These are phyloP conservation scores for Purpureocillium lavendulum DNA, from an alignment of 2,329 filamentous ascomycete genomes.

Conservation along the genomic window DNA sequence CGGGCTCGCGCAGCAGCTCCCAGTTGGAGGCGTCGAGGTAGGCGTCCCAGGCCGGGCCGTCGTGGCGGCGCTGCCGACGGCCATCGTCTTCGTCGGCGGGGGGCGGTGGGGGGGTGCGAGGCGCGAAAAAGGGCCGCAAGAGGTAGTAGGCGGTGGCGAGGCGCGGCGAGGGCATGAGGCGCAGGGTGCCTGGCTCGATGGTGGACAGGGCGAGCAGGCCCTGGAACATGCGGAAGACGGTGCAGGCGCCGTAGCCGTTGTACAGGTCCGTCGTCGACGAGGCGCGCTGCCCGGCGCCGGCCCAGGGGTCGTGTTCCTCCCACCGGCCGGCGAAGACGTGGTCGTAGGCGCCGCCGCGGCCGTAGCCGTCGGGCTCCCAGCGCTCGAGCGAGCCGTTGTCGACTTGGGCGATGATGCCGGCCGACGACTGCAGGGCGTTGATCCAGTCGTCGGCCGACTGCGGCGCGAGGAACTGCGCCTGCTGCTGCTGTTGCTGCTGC, in stretches of 20 bases:
- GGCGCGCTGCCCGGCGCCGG: slow-evolving; percentile 38
- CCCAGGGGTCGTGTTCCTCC: slow-evolving; percentile 50
- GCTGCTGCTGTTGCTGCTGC: slow-evolving; percentile 1
- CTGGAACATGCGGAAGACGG: slow-evolving; percentile 52
- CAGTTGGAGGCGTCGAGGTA: slow-evolving; percentile 41
- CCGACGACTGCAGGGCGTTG: slow-evolving; percentile 32
- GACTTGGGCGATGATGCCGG: slow-evolving; percentile 53
- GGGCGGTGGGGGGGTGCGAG: slow-evolving; percentile 33
- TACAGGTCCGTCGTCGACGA: slow-evolving; percentile 47
- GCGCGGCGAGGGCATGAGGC: slow-evolving; percentile 63
- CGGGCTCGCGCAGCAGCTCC: slow-evolving; percentile 37
- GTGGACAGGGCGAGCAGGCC: slow-evolving; percentile 46
- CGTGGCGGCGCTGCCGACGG: too few relatives aligned
- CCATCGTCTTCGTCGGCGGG: too few relatives aligned
- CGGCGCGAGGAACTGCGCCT: slow-evolving; percentile 6
- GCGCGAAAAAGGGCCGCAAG: slow-evolving; percentile 48
- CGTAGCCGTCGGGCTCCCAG: slow-evolving; percentile 63
- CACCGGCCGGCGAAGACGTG: slow-evolving; percentile 44
- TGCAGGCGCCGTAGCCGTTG: slow-evolving; percentile 49
- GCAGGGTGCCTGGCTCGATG: slow-evolving; percentile 59
- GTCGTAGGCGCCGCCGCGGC: slow-evolving; percentile 47
- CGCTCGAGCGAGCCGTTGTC: slow-evolving; percentile 65
- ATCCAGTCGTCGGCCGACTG: slow-evolving; percentile 30
- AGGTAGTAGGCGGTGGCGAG: slow-evolving; percentile 72
- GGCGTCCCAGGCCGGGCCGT: slow-evolving; percentile 37